phyloP scores from a whole-genome alignment of 2,329 filamentous ascomycete species.

The Coniochaeta prunicola region DNA sequence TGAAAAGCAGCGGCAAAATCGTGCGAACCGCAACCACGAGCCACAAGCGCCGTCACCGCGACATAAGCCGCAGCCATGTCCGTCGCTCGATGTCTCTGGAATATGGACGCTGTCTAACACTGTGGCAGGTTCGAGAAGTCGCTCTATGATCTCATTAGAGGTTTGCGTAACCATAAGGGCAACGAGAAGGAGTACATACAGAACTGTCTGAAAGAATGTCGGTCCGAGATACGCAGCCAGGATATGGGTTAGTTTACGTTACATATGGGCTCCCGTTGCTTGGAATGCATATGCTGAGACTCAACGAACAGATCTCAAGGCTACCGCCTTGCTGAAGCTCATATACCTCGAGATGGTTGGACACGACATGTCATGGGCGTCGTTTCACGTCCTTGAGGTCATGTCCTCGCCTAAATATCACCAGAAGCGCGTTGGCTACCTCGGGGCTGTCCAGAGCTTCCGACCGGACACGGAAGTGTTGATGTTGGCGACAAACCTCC shows the following conservation, averaged over 20 bases:
- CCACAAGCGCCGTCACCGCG: neutral
- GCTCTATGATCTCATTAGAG: slow-evolving; percentile 95
- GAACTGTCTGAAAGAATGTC: slow-evolving; percentile 89
- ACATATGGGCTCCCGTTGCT: neutral
- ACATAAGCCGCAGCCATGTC: slow-evolving; percentile 14
- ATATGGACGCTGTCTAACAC: neutral
- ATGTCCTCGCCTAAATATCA: slow-evolving; percentile 95
- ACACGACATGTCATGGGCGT: slow-evolving; percentile 99
- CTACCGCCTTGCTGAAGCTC: slow-evolving; percentile 89
- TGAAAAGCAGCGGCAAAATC: neutral
- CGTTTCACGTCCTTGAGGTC: slow-evolving; percentile 96
- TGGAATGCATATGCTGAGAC: slow-evolving; percentile 9
- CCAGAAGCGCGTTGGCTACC: slow-evolving; percentile 91
- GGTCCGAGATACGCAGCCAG: slow-evolving; percentile 81
- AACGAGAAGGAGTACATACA: slow-evolving; percentile 94
- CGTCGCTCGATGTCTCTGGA: slow-evolving; percentile 3
- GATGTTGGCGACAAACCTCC: slow-evolving; percentile 91
- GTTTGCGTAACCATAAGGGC: slow-evolving; percentile 90
- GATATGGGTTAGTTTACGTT: slow-evolving; percentile 67
- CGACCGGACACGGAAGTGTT: slow-evolving; percentile 91
- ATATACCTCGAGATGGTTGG: slow-evolving; percentile 99
- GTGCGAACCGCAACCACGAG: neutral
- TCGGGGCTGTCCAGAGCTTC: slow-evolving; percentile 94
- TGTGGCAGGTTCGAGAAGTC: slow-evolving; percentile 90
- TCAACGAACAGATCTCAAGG: slow-evolving; percentile 69